These are phyloP conservation scores for Triticum monococcum DNA, from an alignment of 176 grass and related monocot genomes.

Conservation along the genomic window DNA sequence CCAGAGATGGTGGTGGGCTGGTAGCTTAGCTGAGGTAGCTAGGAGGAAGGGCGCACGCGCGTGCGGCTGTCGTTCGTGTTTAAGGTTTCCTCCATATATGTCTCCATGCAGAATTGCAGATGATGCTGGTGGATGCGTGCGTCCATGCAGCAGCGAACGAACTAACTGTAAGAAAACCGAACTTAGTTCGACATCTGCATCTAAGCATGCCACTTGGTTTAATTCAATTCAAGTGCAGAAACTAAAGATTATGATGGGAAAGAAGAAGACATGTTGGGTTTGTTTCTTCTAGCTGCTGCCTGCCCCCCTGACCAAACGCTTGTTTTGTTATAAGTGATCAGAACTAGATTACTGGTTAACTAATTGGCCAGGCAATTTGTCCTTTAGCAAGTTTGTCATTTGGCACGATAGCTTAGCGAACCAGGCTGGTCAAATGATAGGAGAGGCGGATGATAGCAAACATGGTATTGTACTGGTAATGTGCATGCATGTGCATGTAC, in stretches of 20 bases:
- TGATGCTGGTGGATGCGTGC: background rate
- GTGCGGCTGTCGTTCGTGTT: conserved; percentile 21
- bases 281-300: conserved; percentile 31
- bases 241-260: background rate
- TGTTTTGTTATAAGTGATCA: conserved; percentile 32
- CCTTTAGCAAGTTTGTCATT: conserved; percentile 17
- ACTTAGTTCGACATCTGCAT: background rate
- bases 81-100: conserved; percentile 30
- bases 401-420: background rate
- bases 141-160: background rate
- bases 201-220: background rate
- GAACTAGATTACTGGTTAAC: background rate
- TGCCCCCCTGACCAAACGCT: background rate
- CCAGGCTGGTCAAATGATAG: conserved; percentile 42
- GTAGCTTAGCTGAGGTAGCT: background rate
- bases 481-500: background rate
- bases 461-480: background rate
- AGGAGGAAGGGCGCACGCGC: conserved; percentile 1
- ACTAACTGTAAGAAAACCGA: background rate
- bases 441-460: background rate
- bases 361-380: background rate
- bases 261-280: background rate
- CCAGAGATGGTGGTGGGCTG: background rate
- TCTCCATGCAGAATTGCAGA: background rate
- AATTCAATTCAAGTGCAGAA: background rate